Evolutionary conservation across 1,284 basidiomycete genomes (phyloP), one percentile per base, ranked within the genome.

Genomic region (Moesziomyces sp.): DNA sequence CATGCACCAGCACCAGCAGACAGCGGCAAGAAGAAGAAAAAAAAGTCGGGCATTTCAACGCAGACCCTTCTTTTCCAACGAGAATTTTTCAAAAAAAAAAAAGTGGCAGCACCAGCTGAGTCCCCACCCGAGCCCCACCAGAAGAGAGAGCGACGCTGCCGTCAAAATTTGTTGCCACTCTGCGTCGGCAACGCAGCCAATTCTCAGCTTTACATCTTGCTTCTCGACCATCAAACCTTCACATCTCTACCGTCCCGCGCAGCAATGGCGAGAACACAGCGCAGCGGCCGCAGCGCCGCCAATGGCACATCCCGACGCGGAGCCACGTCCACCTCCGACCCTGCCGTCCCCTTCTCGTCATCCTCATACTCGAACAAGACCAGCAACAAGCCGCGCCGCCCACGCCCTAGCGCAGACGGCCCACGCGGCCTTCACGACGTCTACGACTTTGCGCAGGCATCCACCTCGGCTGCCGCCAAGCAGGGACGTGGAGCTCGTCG

Each of bases 401-500:
- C 59, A 13, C 47, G 44, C 30, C 52, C 57, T 13, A 23, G 38
- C 24, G 28, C 54, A 14, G 30, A 33, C 6, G 58, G 28, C 5
- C 59, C 66, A 3, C 38, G 43, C 24, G 56, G 66, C 5, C 46
- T 68, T 4, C 66, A 60, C 21, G 71, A 60, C 23, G 62, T 62
- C 24, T 64, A 60, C 51, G 65, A 69, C 43, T 61, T 51, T 45
- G 56, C 58, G 9, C 61, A 70, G 14, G 63, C 62, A n/a, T 63
- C 62, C 46, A 40, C 72, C 50, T 52, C 70, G 28, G 48, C 59
- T 48, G 35, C 47, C 3, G 57, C 50, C 60, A 64, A 64, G 21
- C 66, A 55, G 38, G 38, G 42, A 6, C 66, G 52, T 51, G 68
- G 59, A 14, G 54, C 65, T 26, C 61, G 65, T 14, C 57, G 66